These are phyloP conservation scores for Hypoxylon sp. DNA, from an alignment of 2,329 filamentous ascomycete species.

Conservation along the genomic window DNA sequence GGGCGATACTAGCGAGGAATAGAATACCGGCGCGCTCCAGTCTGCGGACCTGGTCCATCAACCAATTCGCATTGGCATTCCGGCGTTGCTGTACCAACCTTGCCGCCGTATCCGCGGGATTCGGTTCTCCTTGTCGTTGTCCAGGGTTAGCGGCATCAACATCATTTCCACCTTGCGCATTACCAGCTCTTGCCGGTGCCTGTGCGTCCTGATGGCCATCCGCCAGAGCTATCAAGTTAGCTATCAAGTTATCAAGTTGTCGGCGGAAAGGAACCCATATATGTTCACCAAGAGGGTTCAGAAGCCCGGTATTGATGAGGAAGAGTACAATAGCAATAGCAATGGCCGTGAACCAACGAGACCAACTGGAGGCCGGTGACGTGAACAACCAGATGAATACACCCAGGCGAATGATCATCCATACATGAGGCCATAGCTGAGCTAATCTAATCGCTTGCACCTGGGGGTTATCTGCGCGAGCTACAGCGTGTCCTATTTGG, in stretches of 20 bases:
- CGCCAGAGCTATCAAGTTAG: constrained; percentile 68
- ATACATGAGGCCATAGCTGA: constrained; percentile 71
- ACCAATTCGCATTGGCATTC: constrained; percentile 62
- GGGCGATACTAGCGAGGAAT: constrained; percentile 75
- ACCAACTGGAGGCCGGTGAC: constrained; percentile 69
- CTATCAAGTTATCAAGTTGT: constrained; percentile 71
- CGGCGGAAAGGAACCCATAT: constrained; percentile 69
- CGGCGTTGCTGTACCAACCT: constrained; percentile 65
- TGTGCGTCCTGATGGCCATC: constrained; percentile 51
- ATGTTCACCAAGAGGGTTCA: constrained; percentile 68
- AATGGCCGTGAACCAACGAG: constrained; percentile 68
- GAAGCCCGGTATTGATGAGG: constrained; percentile 69
- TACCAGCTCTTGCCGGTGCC: constrained; percentile 47
- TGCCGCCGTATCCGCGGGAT: constrained; percentile 67
- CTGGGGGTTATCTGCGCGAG: constrained; percentile 50
- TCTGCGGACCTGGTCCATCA: constrained; percentile 64
- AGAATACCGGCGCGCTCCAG: constrained; percentile 72
- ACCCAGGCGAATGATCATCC: constrained; percentile 69
- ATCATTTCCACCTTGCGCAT: constrained; percentile 49
- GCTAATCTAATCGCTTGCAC: constrained; percentile 56
- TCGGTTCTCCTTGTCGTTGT: constrained; percentile 45
- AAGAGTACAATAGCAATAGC: constrained; percentile 68
- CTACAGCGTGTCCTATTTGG: constrained; percentile 49
- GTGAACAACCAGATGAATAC: constrained; percentile 77
- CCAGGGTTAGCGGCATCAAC: constrained; percentile 49